phyloP scores from a whole-genome alignment of 75 land plant species.

The Pseudotsuga menziesii region DNA sequence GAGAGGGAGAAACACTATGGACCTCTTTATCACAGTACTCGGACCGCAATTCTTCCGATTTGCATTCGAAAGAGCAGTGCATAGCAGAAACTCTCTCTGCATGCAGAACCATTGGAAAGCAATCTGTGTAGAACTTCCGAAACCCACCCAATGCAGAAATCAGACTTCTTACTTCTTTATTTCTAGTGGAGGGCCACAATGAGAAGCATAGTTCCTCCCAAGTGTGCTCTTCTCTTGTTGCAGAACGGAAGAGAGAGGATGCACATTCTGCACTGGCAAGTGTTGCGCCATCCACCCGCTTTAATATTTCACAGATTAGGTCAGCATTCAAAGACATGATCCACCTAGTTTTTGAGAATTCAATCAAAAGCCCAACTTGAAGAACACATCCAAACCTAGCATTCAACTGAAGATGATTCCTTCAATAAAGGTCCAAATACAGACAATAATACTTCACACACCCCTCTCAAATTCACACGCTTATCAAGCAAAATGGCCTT shows the following conservation, averaged over 20 bases:
- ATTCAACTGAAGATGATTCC: too few species aligned
- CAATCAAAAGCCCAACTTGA: too few species aligned
- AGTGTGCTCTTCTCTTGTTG: constrained; percentile 51
- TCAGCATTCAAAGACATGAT: constrained; percentile 47
- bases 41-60: constrained; percentile 35
- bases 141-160: constrained; percentile 66
- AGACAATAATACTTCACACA: too few species aligned
- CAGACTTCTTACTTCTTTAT: constrained; percentile 41
- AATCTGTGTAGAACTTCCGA: constrained; percentile 32
- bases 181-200: constrained; percentile 72
- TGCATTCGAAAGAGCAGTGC: constrained; percentile 18
- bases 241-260: constrained; percentile 44
- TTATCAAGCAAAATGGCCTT: too few species aligned
- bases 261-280: constrained; percentile 75
- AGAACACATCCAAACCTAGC: too few species aligned
- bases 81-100: constrained; percentile 14
- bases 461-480: too few species aligned
- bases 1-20: constrained; percentile 25
- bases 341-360: not conserved
- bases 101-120: constrained; percentile 23
- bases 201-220: constrained; percentile 71
- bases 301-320: constrained; percentile 60
- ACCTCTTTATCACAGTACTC: constrained; percentile 37
- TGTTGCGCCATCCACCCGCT: constrained; percentile 66
- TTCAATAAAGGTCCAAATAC: too few species aligned